phyloP scores from a whole-genome alignment of 176 grass and related monocot species.

The Musa troglodytarum region DNA sequence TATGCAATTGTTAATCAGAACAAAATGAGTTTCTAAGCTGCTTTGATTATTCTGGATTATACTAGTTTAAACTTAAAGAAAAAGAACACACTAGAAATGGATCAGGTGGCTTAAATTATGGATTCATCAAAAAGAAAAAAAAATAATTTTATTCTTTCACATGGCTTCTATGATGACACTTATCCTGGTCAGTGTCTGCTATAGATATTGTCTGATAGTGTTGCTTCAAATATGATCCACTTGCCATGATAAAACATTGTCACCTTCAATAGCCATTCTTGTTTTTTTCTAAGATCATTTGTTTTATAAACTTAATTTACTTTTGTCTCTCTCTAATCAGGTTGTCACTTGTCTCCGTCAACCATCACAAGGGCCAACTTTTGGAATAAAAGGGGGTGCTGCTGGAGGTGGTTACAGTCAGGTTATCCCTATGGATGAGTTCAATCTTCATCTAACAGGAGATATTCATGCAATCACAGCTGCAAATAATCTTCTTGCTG shows the following conservation, averaged over 20 bases:
- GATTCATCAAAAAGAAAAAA: background rate
- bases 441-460: conserved; percentile 95
- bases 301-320: background rate
- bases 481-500: conserved; percentile 96
- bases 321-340: conserved; percentile 29
- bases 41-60: background rate
- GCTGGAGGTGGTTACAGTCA: conserved; percentile 99
- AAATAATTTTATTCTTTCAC: background rate
- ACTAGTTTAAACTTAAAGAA: background rate
- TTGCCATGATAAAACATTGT: background rate
- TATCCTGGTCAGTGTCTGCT: background rate
- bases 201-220: no score
- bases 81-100: background rate
- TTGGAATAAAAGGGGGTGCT: conserved; percentile 96
- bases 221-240: no score
- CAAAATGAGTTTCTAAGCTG: background rate
- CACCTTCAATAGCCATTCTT: background rate
- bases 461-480: conserved; percentile 98
- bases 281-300: background rate
- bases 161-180: background rate
- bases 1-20: background rate
- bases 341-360: conserved; percentile 88
- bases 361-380: conserved; percentile 94
- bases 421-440: conserved; percentile 99
- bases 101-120: background rate